phyloP scores from a whole-genome alignment of 108 stramenopile genomes.

The Skeletonema menzelii region DNA sequence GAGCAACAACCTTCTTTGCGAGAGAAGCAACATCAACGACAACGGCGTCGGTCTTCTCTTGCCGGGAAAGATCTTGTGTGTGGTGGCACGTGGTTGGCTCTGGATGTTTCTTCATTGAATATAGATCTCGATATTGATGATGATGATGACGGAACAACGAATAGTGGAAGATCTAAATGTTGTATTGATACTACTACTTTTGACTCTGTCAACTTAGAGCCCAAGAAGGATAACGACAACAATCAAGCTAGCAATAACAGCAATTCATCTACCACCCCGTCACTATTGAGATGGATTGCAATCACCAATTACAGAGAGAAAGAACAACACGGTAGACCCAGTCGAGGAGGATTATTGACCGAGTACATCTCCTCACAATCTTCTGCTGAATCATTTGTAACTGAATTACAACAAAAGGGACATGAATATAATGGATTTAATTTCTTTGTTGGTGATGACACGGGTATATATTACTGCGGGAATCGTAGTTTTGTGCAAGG shows the following conservation, averaged over 20 bases:
- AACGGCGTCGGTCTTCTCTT: conserved; percentile 6
- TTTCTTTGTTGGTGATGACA: conserved; percentile 13
- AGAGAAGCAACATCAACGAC: not conserved
- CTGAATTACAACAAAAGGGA: conserved; percentile 1
- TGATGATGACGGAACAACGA: too few species aligned
- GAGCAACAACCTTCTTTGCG: too few species aligned
- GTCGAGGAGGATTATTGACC: conserved; percentile 13
- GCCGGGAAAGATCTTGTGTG: conserved; percentile 19
- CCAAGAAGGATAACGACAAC: too few species aligned
- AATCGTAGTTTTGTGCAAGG: conserved; percentile 10
- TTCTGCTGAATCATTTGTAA: conserved; percentile 8
- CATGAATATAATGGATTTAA: conserved; percentile 30
- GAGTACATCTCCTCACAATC: conserved; percentile 9
- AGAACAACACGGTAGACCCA: conserved; percentile 6
- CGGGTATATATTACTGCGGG: conserved; percentile 13
- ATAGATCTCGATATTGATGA: not conserved
- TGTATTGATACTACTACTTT: not conserved
- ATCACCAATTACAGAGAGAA: conserved; percentile 11
- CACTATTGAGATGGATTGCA: conserved; percentile 19
- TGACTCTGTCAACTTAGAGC: not conserved
- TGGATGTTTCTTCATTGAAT: conserved; percentile 1
- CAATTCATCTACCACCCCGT: not conserved
- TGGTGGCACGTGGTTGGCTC: conserved; percentile 20
- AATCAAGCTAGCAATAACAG: not conserved
- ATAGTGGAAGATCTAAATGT: not conserved